These are phyloP conservation scores for Pleurotus citrinopileatus DNA, from an alignment of 768 basidiomycete species.

Conservation along the genomic window DNA sequence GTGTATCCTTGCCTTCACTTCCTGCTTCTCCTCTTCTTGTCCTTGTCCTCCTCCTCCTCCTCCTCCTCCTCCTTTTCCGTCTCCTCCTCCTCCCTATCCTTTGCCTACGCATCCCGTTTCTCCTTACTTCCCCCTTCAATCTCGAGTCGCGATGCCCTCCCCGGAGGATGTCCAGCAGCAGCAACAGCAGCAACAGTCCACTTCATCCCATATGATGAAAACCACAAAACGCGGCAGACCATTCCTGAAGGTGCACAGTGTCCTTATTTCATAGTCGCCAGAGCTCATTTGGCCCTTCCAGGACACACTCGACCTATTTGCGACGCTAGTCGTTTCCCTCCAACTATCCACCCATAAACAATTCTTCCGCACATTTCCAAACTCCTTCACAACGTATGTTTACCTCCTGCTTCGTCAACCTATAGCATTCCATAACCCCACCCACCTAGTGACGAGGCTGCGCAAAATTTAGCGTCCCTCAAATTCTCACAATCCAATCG, in stretches of 20 bases:
- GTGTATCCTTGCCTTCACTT: conserved; percentile 36
- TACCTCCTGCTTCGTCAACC: conserved; percentile 13
- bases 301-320: conserved; percentile 98
- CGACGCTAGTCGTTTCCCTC: conserved; percentile 93
- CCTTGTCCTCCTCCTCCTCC: conserved; percentile 25
- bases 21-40: conserved; percentile 27
- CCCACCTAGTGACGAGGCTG: conserved; percentile 86
- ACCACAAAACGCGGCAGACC: conserved; percentile 94
- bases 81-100: conserved; percentile 23
- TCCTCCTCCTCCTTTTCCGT: conserved; percentile 18
- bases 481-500: conserved; percentile 99
- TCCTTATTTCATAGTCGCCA: conserved; percentile 15
- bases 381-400: conserved; percentile 93
- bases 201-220: conserved; percentile 96
- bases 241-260: conserved; percentile 73
- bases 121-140: conserved; percentile 50
- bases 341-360: conserved; percentile 88
- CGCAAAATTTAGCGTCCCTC: conserved; percentile 87
- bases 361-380: conserved; percentile 92
- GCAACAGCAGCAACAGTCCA: conserved; percentile 27
- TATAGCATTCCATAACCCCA: conserved; percentile 11
- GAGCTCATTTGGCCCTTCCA: conserved; percentile 27
- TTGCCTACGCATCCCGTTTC: conserved; percentile 45
- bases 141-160: conserved; percentile 31
- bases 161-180: conserved; percentile 30